Base-by-base conservation (phyloP, 2,329 filamentous ascomycete species). In the Fonsecaea nubica region DNA sequence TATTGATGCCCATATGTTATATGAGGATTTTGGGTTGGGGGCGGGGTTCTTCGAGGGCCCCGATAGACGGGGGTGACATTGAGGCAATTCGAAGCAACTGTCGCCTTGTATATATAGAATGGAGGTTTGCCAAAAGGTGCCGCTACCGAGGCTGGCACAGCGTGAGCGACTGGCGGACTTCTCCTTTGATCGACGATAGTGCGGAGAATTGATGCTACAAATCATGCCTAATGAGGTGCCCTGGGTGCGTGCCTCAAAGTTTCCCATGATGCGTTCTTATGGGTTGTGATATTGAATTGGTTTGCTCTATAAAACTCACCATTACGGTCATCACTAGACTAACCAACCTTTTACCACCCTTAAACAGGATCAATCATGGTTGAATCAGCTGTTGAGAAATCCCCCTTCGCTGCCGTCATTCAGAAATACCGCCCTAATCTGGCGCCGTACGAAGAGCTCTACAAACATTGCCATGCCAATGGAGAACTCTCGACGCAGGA, bases 401-500 rank as follows among this genome's bases (percentile, higher is more conserved):
- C 67, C 50, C 61, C 38, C 13, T 71, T 71, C 52, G 45, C 65
- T 3, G 67, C 57, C 71, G 74, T 69, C 73, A 76, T 72, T 65
- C 76, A 33, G 74, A 74, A 61, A 73, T 75, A 77, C 76, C 80
- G 70, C 70, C 80, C 77, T 69, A 75, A 82, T 57, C 73, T 85
- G 3, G 58, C 71, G 3, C 74, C 75, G 0, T 87, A 86, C 71
- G 82, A 88, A 76, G 75, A 76, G 1, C 76, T 86, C 3, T 89
- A 89, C 80, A 87, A 84, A 69, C 75, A 87, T 72, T 82, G 89
- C 62, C 87, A 89, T 72, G 75, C 79, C 12, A 76, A 88, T 69
- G 87, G 87, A 0, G 87, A 88, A 60, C 82, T 89, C 33, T 88
- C 86, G 0, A 79, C 81, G 1, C 85, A 85, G 73, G 87, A 89